Conservation (phyloP, 1,284 basidiomycete species). For the Stereum hirsutum region DNA sequence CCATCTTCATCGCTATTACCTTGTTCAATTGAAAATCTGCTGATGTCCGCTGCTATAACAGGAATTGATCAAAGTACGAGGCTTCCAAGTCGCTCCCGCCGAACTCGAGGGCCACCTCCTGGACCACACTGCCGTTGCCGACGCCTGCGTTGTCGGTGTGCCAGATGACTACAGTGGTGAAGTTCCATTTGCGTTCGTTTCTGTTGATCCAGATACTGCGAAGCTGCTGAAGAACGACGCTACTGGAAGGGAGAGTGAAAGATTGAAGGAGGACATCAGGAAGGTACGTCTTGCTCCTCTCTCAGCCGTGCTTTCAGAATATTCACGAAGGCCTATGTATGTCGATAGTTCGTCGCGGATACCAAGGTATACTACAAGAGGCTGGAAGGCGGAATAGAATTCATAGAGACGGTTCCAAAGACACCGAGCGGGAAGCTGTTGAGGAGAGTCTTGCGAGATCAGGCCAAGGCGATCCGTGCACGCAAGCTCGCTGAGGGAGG, state of each 20-base stretch:
- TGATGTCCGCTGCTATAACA: slow-evolving; percentile 5
- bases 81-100: slow-evolving; percentile 26
- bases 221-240: background rate
- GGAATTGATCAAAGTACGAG: slow-evolving; percentile 25
- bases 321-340: too few species aligned
- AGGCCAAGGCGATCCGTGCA: slow-evolving; percentile 20
- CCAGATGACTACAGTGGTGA: slow-evolving; percentile 39
- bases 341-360: too few species aligned
- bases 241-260: background rate
- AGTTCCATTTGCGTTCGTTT: slow-evolving; percentile 31
- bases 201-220: slow-evolving; percentile 16
- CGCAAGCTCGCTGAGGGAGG: background rate
- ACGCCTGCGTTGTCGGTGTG: slow-evolving; percentile 36
- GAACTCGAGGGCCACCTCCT: slow-evolving; percentile 35
- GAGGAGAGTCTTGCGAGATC: slow-evolving; percentile 44
- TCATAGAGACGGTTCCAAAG: slow-evolving; percentile 62
- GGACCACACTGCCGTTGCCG: slow-evolving; percentile 24
- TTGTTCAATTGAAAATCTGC: background rate
- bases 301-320: too few species aligned
- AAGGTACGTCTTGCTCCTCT: slow-evolving; percentile 3
- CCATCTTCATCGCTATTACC: background rate
- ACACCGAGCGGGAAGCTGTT: slow-evolving; percentile 65
- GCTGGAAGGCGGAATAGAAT: slow-evolving; percentile 57
- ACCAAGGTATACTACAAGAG: slow-evolving; percentile 66
- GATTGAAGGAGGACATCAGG: slow-evolving; percentile 1